These are phyloP conservation scores for Begonia masoniana DNA, from an alignment of 306 rosid genomes.

Conservation along the genomic window DNA sequence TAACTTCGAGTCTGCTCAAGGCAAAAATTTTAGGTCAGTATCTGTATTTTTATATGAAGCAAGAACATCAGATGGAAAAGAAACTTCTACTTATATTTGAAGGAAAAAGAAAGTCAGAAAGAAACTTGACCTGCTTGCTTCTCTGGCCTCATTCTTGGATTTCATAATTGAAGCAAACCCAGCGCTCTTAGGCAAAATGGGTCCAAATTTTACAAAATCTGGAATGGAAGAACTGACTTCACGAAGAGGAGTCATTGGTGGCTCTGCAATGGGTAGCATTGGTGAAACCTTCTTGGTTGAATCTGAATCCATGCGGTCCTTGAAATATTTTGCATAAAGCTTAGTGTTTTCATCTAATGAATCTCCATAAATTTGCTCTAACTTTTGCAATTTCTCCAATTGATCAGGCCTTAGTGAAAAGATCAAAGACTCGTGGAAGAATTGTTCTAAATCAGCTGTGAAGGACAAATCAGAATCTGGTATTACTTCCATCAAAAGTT, in stretches of 20 bases:
- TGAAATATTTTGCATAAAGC: conserved; percentile 71
- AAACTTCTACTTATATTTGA: too few relatives aligned
- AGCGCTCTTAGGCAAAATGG: conserved; percentile 85
- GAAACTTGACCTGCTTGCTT: conserved; percentile 40
- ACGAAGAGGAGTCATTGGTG: conserved; percentile 91
- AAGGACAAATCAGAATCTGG: conserved; percentile 77
- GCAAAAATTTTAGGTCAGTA: conserved; percentile 10
- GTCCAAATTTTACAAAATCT: conserved; percentile 82
- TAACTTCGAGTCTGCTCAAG: conserved; percentile 33
- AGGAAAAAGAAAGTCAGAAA: neutral
- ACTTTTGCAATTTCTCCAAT: conserved; percentile 47
- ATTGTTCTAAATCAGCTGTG: conserved; percentile 61
- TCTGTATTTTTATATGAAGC: too few relatives aligned
- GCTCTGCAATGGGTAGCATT: conserved; percentile 93
- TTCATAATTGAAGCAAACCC: conserved; percentile 51
- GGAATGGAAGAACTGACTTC: conserved; percentile 79
- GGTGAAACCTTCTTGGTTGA: conserved; percentile 53
- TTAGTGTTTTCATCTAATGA: conserved; percentile 64
- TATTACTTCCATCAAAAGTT: conserved; percentile 62
- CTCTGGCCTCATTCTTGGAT: conserved; percentile 32
- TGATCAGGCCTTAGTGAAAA: conserved; percentile 69
- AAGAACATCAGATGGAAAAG: too few relatives aligned
- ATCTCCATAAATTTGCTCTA: conserved; percentile 78
- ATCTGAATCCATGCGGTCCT: conserved; percentile 56
- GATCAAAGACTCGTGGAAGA: conserved; percentile 67